These are phyloP conservation scores for Fremontodendron californicum DNA, from an alignment of 345 rosid species.

Conservation along the genomic window DNA sequence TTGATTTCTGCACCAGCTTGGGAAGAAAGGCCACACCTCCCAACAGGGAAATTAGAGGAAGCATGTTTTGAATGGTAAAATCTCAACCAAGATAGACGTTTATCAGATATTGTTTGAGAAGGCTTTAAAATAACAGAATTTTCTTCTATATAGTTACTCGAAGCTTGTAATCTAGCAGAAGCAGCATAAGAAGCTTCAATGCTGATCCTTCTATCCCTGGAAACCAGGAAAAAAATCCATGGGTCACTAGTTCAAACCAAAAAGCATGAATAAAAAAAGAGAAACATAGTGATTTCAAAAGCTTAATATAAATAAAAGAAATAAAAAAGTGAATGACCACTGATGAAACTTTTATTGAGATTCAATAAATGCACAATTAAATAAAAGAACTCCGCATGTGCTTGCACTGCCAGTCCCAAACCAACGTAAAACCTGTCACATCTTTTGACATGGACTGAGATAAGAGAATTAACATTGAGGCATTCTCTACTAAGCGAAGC, in stretches of 20 bases:
- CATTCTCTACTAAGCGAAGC: too few species aligned
- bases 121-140: constrained; percentile 17
- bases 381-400: too few species aligned
- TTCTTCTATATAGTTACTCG: constrained; percentile 14
- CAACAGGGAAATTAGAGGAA: constrained; percentile 22
- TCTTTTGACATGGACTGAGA: too few species aligned
- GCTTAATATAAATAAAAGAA: background rate
- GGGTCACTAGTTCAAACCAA: background rate
- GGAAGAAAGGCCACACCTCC: constrained; percentile 48
- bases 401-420: too few species aligned
- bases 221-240: constrained; percentile 1
- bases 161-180: constrained; percentile 32
- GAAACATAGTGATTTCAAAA: background rate
- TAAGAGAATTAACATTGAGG: too few species aligned
- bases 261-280: background rate
- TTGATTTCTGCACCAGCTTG: constrained; percentile 55
- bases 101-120: constrained; percentile 15
- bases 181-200: constrained; percentile 33
- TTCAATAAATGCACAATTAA: background rate
- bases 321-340: background rate
- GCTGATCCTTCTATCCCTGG: constrained; percentile 42
- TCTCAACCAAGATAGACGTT: constrained; percentile 23
- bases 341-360: constrained; percentile 1
- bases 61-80: constrained; percentile 29
- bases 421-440: too few species aligned